Base-by-base conservation (phyloP, 768 basidiomycete species). In the Imleria badia region DNA sequence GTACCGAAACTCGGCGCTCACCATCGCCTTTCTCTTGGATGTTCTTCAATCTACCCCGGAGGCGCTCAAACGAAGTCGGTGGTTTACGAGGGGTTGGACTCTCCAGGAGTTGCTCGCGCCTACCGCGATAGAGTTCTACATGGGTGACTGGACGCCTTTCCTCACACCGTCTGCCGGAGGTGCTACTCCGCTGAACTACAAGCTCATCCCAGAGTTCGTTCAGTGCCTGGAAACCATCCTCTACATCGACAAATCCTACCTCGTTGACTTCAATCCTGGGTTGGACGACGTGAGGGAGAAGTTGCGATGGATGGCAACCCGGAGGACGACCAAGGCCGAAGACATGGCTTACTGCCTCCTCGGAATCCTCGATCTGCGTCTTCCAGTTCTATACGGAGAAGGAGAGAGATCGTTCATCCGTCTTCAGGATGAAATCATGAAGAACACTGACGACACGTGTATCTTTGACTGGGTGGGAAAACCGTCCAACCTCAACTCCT, bases 271-370 rank as follows among this genome's bases (percentile, higher is more conserved):
- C 51, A 52, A 48, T n/a, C 65, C 67, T 0, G 67, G 67, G n/a
- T 34, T 68, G 31, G 54, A 60, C 2, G 46, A 62, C n/a, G 63
- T 65, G 23, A 59, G 68, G 36, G 66, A 67, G 49, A 66, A 45
- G 34, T 23, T 72, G 35, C 55, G 52, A 12, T 72, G 70, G 71
- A 63, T 67, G 53, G 63, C 67, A 5, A 47, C 41, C 3, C 59
- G 71, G 44, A 58, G 26, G 34, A 72, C 70, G 23, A 66, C 70
- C 35, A 66, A 64, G 26, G 11, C 46, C 10, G 70, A 71, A 40
- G 70, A 72, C 47, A 64, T 43, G 48, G 66, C 67, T 0, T 72
- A 72, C 51, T 69, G 64, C 36, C 62, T 71, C 35, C 61, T 63
- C 47, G 67, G 67, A 0, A 65, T 68, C 38, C 65, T 68, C 19